Evolutionary conservation across 2,329 filamentous ascomycete genomes (phyloP), one percentile per base, ranked within the genome.

Genomic region (Nemania sp.): DNA sequence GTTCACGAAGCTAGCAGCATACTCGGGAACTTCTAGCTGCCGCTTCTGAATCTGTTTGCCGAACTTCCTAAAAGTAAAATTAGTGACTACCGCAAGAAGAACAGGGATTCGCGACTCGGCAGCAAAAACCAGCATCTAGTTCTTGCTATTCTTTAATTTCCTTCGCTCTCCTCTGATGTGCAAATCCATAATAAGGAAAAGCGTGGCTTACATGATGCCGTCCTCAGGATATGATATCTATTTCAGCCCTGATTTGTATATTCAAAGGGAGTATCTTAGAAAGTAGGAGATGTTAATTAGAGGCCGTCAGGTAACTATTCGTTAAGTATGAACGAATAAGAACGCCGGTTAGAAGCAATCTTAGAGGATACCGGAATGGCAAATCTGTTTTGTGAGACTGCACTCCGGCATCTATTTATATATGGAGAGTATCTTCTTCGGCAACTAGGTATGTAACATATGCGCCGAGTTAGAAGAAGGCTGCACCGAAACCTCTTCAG

Each of bases 21-120:
- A 99, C 82, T 99, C 94, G 56, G 94, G 94, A 56, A 99, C 92
- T 73, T 99, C 94, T 68, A 99, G 90, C 82, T 99, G 94, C 72
- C 92, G 88, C 80, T 96, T 96, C 80, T 97, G 94, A 64, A 99
- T 96, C 73, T 97, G 91, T 80, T 99, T 99, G 74, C 94, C 94
- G 79, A 99, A 99, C 84, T 99, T 99, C 94, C 93, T 99, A 68
- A 46, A 42, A 60, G 54, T 47, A 52, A 9, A n/a, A 47, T 59
- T 42, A 58, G 49, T n/a, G 26, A 34, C 15, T 36, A 23, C 17
- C 8, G 3, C 11, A 36, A 30, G 8, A 28, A 9, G 2, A 40
- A 23, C 20, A 23, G 3, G 8, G 6, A 52, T 19, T 36, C 6
- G 26, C 43, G 14, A n/a, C 24, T 39, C 30, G 50, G 31, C 36